A percentile compares a stretch with the other conserved stretches of the same genome.
Conservation (phyloP, 805 yeast genomes). For the Pichia ethanolica region DNA sequence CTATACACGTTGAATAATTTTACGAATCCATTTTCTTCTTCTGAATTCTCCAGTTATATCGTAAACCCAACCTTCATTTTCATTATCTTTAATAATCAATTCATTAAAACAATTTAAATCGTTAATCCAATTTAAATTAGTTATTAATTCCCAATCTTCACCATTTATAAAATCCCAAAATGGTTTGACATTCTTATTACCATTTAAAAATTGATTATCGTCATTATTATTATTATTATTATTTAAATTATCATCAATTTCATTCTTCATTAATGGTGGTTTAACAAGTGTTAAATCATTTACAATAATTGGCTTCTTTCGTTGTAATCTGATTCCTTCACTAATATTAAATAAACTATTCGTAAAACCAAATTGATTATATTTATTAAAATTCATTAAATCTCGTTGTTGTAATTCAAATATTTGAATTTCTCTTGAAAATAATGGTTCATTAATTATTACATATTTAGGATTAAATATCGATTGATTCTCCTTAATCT, state of each 20-base stretch:
- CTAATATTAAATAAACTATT: conserved; percentile 39
- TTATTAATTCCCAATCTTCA: conserved; percentile 50
- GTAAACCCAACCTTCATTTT: conserved; percentile 38
- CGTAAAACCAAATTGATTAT: conserved; percentile 57
- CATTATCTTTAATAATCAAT: conserved; percentile 21
- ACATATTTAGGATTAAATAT: not conserved
- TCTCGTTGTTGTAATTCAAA: conserved; percentile 70
- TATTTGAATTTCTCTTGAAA: conserved; percentile 57
- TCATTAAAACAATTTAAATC: conserved; percentile 34
- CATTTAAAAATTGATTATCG: not conserved
- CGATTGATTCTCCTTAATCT: not conserved
- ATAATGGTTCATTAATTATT: conserved; percentile 66
- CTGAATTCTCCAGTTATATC: conserved; percentile 20
- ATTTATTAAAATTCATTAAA: conserved; percentile 43
- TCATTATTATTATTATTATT: not conserved
- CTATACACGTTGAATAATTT: not conserved
- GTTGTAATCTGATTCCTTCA: conserved; percentile 20
- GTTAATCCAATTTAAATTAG: not conserved
- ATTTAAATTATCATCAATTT: not conserved
- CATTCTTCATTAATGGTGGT: conserved; percentile 41
- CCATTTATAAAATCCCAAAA: conserved; percentile 61
- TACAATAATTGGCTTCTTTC: conserved; percentile 61
- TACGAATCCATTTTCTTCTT: not conserved
- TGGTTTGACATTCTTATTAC: not conserved
- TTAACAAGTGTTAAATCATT: conserved; percentile 43